phyloP scores from a whole-genome alignment of 2,329 filamentous ascomycete genomes.

The Pseudogymnoascus sp. region DNA sequence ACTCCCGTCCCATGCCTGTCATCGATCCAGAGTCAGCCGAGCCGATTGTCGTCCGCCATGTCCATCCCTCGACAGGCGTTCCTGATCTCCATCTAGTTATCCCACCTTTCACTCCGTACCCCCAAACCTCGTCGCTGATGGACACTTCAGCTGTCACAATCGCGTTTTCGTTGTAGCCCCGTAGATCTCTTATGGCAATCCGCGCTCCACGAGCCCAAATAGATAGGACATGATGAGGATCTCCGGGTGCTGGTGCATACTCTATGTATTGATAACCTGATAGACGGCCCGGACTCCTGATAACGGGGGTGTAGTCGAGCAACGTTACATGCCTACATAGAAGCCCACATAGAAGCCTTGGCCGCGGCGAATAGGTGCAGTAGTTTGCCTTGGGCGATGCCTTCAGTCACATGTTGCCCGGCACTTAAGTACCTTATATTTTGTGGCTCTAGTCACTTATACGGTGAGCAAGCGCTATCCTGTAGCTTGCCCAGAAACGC shows the following conservation, averaged over 20 bases:
- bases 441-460: not conserved
- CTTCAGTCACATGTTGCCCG: not conserved
- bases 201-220: not conserved
- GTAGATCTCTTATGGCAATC: not conserved
- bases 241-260: not conserved
- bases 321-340: conserved; percentile 2
- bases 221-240: not conserved
- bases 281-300: not conserved
- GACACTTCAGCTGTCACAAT: not conserved
- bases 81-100: not conserved
- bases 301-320: not conserved
- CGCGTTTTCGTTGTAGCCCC: not conserved
- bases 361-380: not conserved
- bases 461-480: not conserved
- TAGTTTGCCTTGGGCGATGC: not conserved
- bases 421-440: conserved; percentile 2
- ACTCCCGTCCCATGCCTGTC: not conserved
- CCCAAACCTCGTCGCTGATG: not conserved
- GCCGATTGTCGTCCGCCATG: not conserved
- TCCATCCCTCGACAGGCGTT: not conserved
- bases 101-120: not conserved
- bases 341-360: not conserved
- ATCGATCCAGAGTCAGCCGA: not conserved
- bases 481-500: not conserved
- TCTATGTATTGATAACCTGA: conserved; percentile 1